A percentile compares a stretch with the other conserved stretches of the same genome.
These are phyloP conservation scores for Colletotrichum sp. DNA, from an alignment of 2,329 filamentous ascomycete species.

Conservation along the genomic window DNA sequence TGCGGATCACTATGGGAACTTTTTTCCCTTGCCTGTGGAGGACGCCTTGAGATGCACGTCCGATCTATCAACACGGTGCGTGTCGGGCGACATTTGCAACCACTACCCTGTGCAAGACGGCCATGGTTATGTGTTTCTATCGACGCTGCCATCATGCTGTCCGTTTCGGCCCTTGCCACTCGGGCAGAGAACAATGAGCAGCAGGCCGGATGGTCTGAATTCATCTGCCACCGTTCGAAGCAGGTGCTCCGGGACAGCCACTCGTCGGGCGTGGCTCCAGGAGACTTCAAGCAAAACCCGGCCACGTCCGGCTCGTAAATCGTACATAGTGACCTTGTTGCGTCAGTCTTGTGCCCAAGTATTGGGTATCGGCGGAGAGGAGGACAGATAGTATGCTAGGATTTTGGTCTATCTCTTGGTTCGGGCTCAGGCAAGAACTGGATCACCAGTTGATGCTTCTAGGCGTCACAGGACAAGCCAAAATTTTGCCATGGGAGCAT, in stretches of 20 bases:
- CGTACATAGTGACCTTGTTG: constrained; percentile 21
- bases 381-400: constrained; percentile 15
- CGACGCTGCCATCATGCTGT: neutral
- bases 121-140: neutral
- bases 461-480: neutral
- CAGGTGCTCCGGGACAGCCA: neutral
- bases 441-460: neutral
- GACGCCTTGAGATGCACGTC: neutral
- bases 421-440: neutral
- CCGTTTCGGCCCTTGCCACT: neutral
- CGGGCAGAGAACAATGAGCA: neutral
- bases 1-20: neutral
- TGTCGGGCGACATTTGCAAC: neutral
- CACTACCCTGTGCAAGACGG: neutral
- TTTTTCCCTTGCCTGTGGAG: neutral
- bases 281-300: neutral
- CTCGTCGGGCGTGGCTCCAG: neutral
- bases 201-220: neutral
- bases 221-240: neutral
- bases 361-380: neutral
- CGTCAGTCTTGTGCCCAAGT: neutral
- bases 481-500: neutral
- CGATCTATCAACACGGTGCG: neutral
- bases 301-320: constrained; percentile 12
- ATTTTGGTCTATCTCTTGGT: neutral